phyloP scores from a whole-genome alignment of 2,329 filamentous ascomycete species.

The Fusarium globosum region DNA sequence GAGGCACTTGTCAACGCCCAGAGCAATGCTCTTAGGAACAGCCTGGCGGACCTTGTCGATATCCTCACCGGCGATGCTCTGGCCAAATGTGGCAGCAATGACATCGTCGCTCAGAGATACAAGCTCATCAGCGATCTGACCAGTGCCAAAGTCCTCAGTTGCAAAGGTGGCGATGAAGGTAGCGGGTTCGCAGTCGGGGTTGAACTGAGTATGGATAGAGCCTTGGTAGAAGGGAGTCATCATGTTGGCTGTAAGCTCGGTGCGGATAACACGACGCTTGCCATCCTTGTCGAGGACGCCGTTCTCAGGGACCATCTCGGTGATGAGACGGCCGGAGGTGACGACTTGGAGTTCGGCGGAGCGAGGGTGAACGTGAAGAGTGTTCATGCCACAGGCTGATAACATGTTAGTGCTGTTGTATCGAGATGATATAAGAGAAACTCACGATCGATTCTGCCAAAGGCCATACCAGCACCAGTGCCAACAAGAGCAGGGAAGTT shows the following conservation, averaged over 20 bases:
- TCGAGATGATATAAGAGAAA: neutral
- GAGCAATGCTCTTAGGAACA: constrained; percentile 60
- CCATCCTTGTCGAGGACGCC: constrained; percentile 53
- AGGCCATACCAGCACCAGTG: constrained; percentile 61
- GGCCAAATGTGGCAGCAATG: constrained; percentile 59
- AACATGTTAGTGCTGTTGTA: constrained; percentile 27
- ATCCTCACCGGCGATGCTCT: constrained; percentile 58
- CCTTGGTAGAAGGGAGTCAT: constrained; percentile 67
- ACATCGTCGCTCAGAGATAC: constrained; percentile 60
- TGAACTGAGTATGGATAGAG: constrained; percentile 66
- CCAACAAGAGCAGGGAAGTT: constrained; percentile 67
- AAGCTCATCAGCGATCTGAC: constrained; percentile 61
- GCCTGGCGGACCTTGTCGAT: constrained; percentile 56
- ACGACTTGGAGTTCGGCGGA: constrained; percentile 65
- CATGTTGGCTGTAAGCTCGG: constrained; percentile 56
- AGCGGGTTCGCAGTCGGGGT: constrained; percentile 63
- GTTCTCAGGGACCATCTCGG: constrained; percentile 66
- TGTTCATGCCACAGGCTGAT: constrained; percentile 66
- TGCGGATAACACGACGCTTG: constrained; percentile 56
- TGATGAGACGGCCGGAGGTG: constrained; percentile 59
- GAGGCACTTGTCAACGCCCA: constrained; percentile 65
- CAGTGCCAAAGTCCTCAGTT: constrained; percentile 63
- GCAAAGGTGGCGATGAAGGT: constrained; percentile 63
- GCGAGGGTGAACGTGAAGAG: constrained; percentile 66
- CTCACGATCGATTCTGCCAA: constrained; percentile 60